Evolutionary conservation across 768 basidiomycete species (phyloP), one percentile per base, ranked within the genome.

Genomic region (Nidularia sp.): DNA sequence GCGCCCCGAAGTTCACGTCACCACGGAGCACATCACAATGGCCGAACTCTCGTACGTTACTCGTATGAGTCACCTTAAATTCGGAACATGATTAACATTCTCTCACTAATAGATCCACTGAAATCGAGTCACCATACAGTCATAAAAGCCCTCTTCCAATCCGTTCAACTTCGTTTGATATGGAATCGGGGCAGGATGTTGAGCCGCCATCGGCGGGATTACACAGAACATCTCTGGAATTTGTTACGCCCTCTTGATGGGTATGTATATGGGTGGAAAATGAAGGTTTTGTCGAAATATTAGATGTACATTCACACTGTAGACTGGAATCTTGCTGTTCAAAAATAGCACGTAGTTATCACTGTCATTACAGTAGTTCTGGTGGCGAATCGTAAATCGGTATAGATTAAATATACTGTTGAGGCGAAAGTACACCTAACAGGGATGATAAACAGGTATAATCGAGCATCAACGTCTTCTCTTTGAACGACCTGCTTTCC

Each of bases 401-500:
- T 29, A 29, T 29, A 29, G 25, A 29, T 29, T 29, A 29, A 31
- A 51, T 10, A 49, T 49, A 48, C n/a, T 34, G 43, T 33, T 18
- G 9, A 50, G 18, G 44, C 43, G 29, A 35, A 18, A 50, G 10
- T 48, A 39, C 53, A 53, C 48, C 47, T 56, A 49, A 62, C 49
- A 54, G 45, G 42, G 18, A n/a, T 51, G 55, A 55, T 60, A 29
- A 29, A 29, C 25, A 4, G 25, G 25, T 29, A 29, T 3, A 29
- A 29, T 29, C 25, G 13, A 46, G 49, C 39, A 51, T 80, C 70
- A 90, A 64, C 88, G 78, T 70, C 88, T 80, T 57, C 88, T 78
- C 53, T 85, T 78, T 25, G 88, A 79, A 34, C 85, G 78, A 34
- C 89, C 89, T 39, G 88, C 75, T 67, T 83, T 88, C 57, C 85